Percentiles rank a stretch among this genome's conserved stretches.
These are phyloP conservation scores for Gentiana straminea DNA, from an alignment of 257 asterid genomes.

Conservation along the genomic window DNA sequence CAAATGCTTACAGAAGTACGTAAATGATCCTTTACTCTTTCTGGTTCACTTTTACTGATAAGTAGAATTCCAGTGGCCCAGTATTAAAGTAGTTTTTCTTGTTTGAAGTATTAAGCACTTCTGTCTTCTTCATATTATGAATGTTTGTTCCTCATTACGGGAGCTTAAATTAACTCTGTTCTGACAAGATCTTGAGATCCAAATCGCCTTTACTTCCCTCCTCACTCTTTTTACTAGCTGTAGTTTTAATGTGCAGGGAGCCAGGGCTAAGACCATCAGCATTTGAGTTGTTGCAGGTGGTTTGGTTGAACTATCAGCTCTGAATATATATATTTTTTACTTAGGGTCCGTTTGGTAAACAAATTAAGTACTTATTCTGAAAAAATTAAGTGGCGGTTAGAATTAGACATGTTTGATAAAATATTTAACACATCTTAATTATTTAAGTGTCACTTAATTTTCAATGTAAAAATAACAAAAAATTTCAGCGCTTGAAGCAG, in stretches of 20 bases:
- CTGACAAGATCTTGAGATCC: too few species aligned
- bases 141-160: background rate
- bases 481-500: too few species aligned
- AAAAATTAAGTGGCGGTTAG: too few species aligned
- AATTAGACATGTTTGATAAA: too few species aligned
- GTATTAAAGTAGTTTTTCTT: too few species aligned
- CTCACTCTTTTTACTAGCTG: background rate
- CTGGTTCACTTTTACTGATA: background rate
- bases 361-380: too few species aligned
- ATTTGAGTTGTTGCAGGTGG: constrained; percentile 24
- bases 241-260: constrained; percentile 19
- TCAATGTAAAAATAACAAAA: too few species aligned
- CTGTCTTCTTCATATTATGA: background rate
- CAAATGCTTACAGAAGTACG: constrained; percentile 24
- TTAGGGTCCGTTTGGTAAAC: too few species aligned
- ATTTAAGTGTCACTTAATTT: too few species aligned
- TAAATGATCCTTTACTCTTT: background rate
- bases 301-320: background rate
- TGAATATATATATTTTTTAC: background rate
- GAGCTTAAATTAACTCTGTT: background rate
- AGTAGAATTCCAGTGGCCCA: too few species aligned
- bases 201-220: background rate
- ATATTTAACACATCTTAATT: too few species aligned
- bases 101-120: too few species aligned
- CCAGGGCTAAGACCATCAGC: constrained; percentile 25